These are phyloP conservation scores for Paradendryphiella salina DNA, from an alignment of 2,329 filamentous ascomycete species.

Conservation along the genomic window DNA sequence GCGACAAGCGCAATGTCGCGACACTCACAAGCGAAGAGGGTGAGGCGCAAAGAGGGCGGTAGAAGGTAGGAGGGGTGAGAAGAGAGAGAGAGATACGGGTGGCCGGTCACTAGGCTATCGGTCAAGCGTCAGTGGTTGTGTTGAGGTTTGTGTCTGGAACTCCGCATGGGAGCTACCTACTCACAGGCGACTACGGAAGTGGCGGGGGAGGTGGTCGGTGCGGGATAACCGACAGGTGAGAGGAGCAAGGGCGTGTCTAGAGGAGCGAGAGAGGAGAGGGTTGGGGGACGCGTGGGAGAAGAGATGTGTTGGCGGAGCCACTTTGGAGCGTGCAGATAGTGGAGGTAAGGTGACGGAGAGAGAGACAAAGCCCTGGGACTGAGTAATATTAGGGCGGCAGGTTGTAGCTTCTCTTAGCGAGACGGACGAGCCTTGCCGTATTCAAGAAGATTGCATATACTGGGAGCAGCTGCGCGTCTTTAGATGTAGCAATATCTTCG, in stretches of 20 bases:
- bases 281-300: conserved; percentile 24
- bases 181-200: conserved; percentile 39
- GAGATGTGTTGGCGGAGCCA: conserved; percentile 23
- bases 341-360: conserved; percentile 30
- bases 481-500: conserved; percentile 11
- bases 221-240: conserved; percentile 26
- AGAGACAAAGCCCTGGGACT: conserved; percentile 14
- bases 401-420: conserved; percentile 39
- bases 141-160: conserved; percentile 25
- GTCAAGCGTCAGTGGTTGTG: conserved; percentile 27
- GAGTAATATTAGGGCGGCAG: conserved; percentile 30
- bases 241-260: conserved; percentile 20
- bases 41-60: conserved; percentile 6
- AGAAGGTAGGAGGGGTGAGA: conserved; percentile 4
- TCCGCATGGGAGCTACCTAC: conserved; percentile 33
- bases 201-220: conserved; percentile 43
- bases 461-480: conserved; percentile 13
- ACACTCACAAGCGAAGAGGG: conserved; percentile 24
- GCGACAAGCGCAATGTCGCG: conserved; percentile 19
- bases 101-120: conserved; percentile 15
- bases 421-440: conserved; percentile 35
- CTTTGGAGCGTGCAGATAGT: conserved; percentile 16
- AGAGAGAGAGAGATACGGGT: conserved; percentile 12
- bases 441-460: conserved; percentile 24
- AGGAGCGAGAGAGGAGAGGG: conserved; percentile 24